Evolutionary conservation across 768 basidiomycete species (phyloP), one percentile per base, ranked within the genome.

Genomic region (Lentinula boryana): DNA sequence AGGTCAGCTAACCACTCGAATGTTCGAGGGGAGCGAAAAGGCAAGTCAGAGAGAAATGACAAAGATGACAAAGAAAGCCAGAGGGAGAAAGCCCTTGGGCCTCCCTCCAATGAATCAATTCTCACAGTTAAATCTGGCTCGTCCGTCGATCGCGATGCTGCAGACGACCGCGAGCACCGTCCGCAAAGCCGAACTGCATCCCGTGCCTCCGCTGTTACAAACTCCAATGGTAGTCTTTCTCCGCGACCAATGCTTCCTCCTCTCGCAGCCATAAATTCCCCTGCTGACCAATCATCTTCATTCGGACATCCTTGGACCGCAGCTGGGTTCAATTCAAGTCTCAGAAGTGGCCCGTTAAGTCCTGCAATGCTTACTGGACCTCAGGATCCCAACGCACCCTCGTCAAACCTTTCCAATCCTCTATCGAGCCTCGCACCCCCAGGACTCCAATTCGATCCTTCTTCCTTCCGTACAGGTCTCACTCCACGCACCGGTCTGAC

Each of bases 301-400:
- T 51, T 51, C 9, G 46, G 46, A 7, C 55, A 56, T 27, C 81
- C 64, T 68, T 94, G 93, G 91, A 72, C 81, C 13, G 70, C 85
- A 46, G 21, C 46, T 13, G 46, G 46, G 1, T 75, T 88, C 53
- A 46, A 79, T 46, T 89, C 89, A 72, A 95, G 93, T 2, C 84
- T 98, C 36, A 87, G 96, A 50, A 84, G 95, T 0, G 96, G 95
- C 4, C 96, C 96, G 1, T 87, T 98, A 58, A 94, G 92, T 5
- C 96, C 96, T 33, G 95, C 96, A 58, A 96, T 98, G 93, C 87
- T 97, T 62, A 86, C 92, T 31, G 96, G 91, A 8, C 95, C 94
- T 3, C 87, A 85, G 70, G 79, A 80, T 67, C 70, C 67, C 68
- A 23, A 63, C 71, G 50, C 72, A 74, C 51, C 63, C 72, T 3